Base-by-base conservation (phyloP, 169 alveolate species). In the Amoebophrya sp. region DNA sequence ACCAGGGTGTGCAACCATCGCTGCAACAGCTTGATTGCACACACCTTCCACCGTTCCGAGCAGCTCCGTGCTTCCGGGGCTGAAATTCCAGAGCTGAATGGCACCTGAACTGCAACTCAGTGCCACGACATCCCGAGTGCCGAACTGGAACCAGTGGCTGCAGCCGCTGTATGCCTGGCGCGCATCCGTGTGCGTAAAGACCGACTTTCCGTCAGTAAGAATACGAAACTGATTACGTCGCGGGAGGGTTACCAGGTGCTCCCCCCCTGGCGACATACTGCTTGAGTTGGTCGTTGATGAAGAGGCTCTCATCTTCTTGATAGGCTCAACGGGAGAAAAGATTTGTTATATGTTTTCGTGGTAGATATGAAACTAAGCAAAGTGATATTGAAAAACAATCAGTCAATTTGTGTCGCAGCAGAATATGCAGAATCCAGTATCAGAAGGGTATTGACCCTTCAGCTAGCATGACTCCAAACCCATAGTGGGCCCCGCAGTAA, bases 131-230 rank as follows among this genome's bases (percentile, higher is more conserved):
- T 65, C 33, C 36, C 83, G 83, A 36, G 33, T 26, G 10, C 83
- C 83, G 83, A 65, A 26, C 33, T 18, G 1, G 36, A 0, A 6
- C 83, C 83, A 65, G 26, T 10, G 38, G 83, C 39, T 0, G 83
- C 3, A 18, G 38, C 39, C 10, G 2, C n/a, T 65, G 83, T 65
- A 65, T 1, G n/a, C 26, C 83, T 65, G 38, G 38, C 39, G 10
- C 83, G 83, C 83, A 18, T 65, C 83, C 83, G 83, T 65, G 83
- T 65, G 83, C 2, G 83, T 36, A 36, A 65, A 65, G 33, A 65
- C 39, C 2, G 33, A 6, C 2, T 6, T 26, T 36, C n/a, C 39
- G 83, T 6, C 33, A 36, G 38, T 65, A 29, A 6, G n/a, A 36
- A 65, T 36, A 29, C n/a, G 18, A 36, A 65, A 65, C 33, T 65